Evolutionary conservation across 768 basidiomycete genomes (phyloP), one percentile per base, ranked within the genome.

Genomic region (Leccinellum luteum): DNA sequence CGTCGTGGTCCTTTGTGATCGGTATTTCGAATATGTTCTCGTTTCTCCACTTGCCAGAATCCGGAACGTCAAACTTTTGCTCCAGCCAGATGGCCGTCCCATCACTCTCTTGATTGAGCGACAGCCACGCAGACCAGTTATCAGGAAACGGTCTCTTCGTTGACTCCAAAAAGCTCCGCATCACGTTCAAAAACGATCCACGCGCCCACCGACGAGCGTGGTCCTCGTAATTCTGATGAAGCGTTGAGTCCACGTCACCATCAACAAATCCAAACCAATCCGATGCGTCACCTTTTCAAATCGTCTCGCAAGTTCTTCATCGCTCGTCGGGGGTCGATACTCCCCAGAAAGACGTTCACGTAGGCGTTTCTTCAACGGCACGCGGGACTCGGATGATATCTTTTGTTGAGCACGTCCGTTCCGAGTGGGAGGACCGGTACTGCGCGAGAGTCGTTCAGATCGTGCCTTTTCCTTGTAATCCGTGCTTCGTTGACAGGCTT

Each of bases 51-150:
- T 73, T 59, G 3, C 88, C 88, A 3, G 86, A 86, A 6, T 74
- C 69, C 0, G 86, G 86, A 13, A 90, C 78, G 60, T 85, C 78
- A 58, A 92, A 90, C 70, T 92, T 92, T 61, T 79, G 78, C 64
- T 90, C 85, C 43, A 91, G 64, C 90, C 90, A 92, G 38, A 90
- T 89, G 3, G 89, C 88, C 8, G 89, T 91, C 19, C 81, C 83
- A 63, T 90, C 88, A 62, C 78, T 84, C 56, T 85, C 85, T 13
- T 83, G 81, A 65, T 91, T 90, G 64, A 83, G 76, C 3, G 89
- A 89, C n/a, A 92, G 66, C 90, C 89, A 91, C 38, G 84, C 70
- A 25, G 79, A 76, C 86, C 87, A 90, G 7, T 81, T 72, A 3
- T 63, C 48, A 64, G 73, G 55, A 74, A 69, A 4, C 66, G 69